These are phyloP conservation scores for Andrographis paniculata DNA, from an alignment of 305 asterid genomes.

Conservation along the genomic window DNA sequence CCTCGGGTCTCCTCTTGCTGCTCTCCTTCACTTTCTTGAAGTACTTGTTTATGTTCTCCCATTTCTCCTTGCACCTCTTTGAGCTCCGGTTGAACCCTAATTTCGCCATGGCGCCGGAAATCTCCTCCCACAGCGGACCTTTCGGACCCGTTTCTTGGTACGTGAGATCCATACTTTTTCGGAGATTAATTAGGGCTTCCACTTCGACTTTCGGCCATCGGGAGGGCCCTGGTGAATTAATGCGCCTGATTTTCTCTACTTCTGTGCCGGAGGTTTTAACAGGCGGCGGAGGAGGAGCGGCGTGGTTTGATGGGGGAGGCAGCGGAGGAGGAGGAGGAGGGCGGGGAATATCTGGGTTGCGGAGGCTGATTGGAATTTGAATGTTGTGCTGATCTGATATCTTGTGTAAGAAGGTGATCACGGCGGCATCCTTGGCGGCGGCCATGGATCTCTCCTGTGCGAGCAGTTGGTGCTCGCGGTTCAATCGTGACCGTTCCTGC, in stretches of 20 bases:
- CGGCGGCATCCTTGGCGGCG: conserved; percentile 31
- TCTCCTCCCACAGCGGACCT: conserved; percentile 37
- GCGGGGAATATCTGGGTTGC: neutral
- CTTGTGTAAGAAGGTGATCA: conserved; percentile 39
- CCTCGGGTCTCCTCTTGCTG: conserved; percentile 66
- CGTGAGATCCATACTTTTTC: conserved; percentile 25
- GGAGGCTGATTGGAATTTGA: conserved; percentile 6
- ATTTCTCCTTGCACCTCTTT: conserved; percentile 79
- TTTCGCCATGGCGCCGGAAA: conserved; percentile 26
- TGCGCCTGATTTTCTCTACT: conserved; percentile 12
- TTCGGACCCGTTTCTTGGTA: conserved; percentile 29
- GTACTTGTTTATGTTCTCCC: conserved; percentile 86
- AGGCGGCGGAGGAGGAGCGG: conserved; percentile 12
- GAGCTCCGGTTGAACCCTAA: conserved; percentile 47
- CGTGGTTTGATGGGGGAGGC: conserved; percentile 5
- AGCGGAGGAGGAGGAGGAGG: conserved; percentile 8
- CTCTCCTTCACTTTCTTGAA: conserved; percentile 66
- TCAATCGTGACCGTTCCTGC: conserved; percentile 43
- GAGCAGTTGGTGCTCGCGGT: conserved; percentile 3
- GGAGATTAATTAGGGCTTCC: conserved; percentile 26
- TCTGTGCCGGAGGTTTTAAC: conserved; percentile 14
- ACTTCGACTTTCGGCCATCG: conserved; percentile 37
- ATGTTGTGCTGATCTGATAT: conserved; percentile 30
- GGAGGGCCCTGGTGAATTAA: conserved; percentile 11
- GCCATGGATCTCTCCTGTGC: conserved; percentile 1